A percentile compares a stretch with the other conserved stretches of the same genome.
Conservation (phyloP, 169 alveolate genomes). For the Perkinsus olseni region DNA sequence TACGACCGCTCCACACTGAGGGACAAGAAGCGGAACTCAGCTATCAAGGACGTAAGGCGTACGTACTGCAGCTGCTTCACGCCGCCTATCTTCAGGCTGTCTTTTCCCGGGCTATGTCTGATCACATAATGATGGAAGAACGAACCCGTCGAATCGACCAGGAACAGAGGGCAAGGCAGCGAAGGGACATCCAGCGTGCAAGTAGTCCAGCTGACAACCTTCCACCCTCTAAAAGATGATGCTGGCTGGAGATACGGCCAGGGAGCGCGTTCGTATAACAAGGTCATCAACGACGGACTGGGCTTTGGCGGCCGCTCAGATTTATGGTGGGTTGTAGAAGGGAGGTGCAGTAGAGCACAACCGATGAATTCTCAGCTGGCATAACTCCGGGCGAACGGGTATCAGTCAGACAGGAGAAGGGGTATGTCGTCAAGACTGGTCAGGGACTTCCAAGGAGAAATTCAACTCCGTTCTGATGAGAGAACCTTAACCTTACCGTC, state of each 20-base stretch:
- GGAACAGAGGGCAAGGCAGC: not conserved
- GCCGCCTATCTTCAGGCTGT: not conserved
- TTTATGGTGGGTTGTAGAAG: not conserved
- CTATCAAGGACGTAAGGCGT: not conserved
- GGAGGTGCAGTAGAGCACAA: too few relatives aligned
- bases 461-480: too few relatives aligned
- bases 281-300: not conserved
- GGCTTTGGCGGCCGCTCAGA: not conserved
- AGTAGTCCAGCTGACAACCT: too few relatives aligned
- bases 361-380: not conserved
- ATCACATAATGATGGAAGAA: not conserved
- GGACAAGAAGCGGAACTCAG: not conserved
- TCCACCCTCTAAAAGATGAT: too few relatives aligned
- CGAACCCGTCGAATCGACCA: not conserved
- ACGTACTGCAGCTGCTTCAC: not conserved
- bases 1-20: not conserved
- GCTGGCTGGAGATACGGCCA: too few relatives aligned
- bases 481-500: too few relatives aligned
- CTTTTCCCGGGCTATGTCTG: not conserved
- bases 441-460: too few relatives aligned
- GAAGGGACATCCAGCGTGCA: too few relatives aligned
- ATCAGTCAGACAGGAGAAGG: too few relatives aligned
- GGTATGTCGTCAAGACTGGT: too few relatives aligned
- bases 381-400: not conserved
- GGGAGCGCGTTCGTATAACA: too few relatives aligned